Evolutionary conservation across 83 land plant species (phyloP), one percentile per base, ranked within the genome.

Genomic region (Diphasiastrum complanatum): DNA sequence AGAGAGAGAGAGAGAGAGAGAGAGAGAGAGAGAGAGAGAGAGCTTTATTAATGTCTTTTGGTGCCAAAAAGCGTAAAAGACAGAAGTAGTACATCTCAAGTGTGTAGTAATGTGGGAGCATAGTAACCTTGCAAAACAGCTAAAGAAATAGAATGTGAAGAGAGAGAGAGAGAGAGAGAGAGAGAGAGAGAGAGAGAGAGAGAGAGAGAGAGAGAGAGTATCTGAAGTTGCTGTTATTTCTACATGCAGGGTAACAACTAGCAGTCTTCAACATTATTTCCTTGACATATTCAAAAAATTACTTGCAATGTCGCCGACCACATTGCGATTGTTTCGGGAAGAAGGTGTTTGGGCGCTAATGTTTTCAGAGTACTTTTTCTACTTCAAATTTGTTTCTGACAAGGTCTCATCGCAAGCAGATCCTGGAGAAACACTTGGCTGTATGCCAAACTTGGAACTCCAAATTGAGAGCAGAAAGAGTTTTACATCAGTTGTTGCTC

Each of bases 321-420:
- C 75, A n/a, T 72, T 95, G 60, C 70, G 85, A 47, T 71, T 73
- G 14, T 84, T 84, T 50, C 77, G 85, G 24, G 85, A 81, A 27
- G 85, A 83, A 64, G 93, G 89, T 28, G 63, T 89, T n/a, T 95
- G 99, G 99, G 85, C 82, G 6, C 64, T 95, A 8, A 66, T 95
- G 48, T 95, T 95, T 73, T 95, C 99, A 2, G 81, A 89, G 60
- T 80, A 79, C 31, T 89, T 95, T 63, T 95, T 89, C 75, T 95
- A 93, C 58, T 89, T 95, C 70, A 78, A 75, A 52, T 49, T 69
- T 26, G 43, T 61, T 66, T 47, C 27, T 23, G 78, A 72, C 24
- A 79, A 64, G 18, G 40, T 30, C 38, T 47, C 16, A 23, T 57
- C 0, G 20, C 11, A 25, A 5, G 14, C 12, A 23, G n/a, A n/a